phyloP scores from a whole-genome alignment of 2,329 filamentous ascomycete genomes.

The Fusarium neocosmosporiellum region DNA sequence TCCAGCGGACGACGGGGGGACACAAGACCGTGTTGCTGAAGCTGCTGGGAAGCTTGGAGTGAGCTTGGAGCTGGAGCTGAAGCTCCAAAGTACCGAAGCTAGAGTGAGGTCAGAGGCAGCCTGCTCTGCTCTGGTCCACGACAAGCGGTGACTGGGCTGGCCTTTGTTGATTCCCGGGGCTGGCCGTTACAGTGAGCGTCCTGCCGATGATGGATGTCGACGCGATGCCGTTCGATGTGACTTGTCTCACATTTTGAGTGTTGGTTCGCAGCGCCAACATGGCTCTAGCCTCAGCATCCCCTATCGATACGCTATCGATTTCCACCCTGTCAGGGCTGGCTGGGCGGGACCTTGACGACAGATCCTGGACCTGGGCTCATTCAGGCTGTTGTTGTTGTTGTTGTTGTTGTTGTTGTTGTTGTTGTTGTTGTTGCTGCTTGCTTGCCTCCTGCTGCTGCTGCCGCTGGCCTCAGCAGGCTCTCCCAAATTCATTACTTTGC shows the following conservation, averaged over 20 bases:
- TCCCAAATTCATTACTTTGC: constrained; percentile 1
- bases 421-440: too few species aligned
- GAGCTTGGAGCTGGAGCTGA: constrained; percentile 7
- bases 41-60: constrained; percentile 1
- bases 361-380: constrained; percentile 1
- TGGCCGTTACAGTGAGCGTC: not conserved
- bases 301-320: constrained; percentile 30
- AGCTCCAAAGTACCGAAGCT: constrained; percentile 8
- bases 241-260: not conserved
- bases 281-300: not conserved
- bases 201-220: not conserved
- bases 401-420: not conserved
- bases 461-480: constrained; percentile 12
- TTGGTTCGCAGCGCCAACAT: constrained; percentile 2
- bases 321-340: constrained; percentile 12
- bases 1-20: constrained; percentile 24
- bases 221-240: not conserved
- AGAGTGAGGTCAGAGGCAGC: constrained; percentile 23
- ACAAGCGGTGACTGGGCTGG: constrained; percentile 25
- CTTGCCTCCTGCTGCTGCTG: not conserved
- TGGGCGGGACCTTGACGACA: not conserved
- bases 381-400: not conserved
- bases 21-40: constrained; percentile 21
- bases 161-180: not conserved
- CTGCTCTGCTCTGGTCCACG: constrained; percentile 17